Conservation (phyloP, 2,329 filamentous ascomycete genomes). For the Trichothecium roseum region DNA sequence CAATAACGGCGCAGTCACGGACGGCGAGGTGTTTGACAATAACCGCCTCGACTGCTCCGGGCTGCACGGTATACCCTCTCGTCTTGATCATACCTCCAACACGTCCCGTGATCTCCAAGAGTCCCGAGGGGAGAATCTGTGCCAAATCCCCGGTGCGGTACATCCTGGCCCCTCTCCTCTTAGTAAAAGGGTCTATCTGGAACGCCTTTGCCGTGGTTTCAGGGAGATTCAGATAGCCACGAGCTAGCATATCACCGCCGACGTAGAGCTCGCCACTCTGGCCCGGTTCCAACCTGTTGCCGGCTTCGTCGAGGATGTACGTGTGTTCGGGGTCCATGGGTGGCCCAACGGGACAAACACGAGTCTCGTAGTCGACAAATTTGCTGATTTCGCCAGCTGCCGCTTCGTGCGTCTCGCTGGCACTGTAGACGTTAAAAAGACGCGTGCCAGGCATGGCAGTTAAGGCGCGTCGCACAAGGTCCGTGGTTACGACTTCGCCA, state of each 20-base stretch:
- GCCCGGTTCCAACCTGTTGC: constrained; percentile 51
- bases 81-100: constrained; percentile 76
- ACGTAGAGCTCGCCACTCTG: constrained; percentile 64
- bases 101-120: constrained; percentile 65
- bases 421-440: constrained; percentile 71
- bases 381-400: constrained; percentile 65
- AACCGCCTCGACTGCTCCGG: constrained; percentile 64
- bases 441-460: constrained; percentile 58
- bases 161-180: constrained; percentile 52
- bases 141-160: constrained; percentile 67
- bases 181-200: constrained; percentile 52
- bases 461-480: constrained; percentile 59
- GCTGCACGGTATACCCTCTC: constrained; percentile 68
- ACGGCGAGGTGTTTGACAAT: constrained; percentile 62
- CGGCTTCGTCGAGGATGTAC: constrained; percentile 63
- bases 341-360: constrained; percentile 65
- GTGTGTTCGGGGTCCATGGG: constrained; percentile 57
- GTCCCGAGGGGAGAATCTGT: constrained; percentile 53
- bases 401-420: constrained; percentile 73
- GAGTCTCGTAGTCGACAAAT: constrained; percentile 51
- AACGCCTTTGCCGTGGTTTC: constrained; percentile 69
- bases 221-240: constrained; percentile 70
- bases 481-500: constrained; percentile 72
- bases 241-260: constrained; percentile 61
- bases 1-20: constrained; percentile 58